Evolutionary conservation across 257 asterid species (phyloP), one percentile per base, ranked within the genome.

Genomic region (Solanum chmielewskii): DNA sequence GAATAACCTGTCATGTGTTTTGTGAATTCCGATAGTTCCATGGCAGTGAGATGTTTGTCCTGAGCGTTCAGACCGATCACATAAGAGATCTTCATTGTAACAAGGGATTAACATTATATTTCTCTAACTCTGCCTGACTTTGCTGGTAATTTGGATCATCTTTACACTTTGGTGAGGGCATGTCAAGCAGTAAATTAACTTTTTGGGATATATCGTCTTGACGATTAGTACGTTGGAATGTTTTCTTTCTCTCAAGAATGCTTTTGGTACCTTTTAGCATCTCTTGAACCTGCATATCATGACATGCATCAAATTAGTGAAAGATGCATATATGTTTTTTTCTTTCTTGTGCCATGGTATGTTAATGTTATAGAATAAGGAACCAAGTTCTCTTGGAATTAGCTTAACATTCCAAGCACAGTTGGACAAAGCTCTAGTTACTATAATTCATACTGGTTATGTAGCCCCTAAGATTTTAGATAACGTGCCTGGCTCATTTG

Each of bases 251-350:
- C 77, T 91, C 93, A 47, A 87, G 37, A 75, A 90, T 88, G 90
- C 91, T 93, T 83, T 92, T 95, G 4, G 93, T 95, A 0, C 98
- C 98, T 89, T 91, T 93, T 68, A 97, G 73, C 99, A 97, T 95
- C 91, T 92, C 90, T 83, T 91, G 89, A 62, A 92, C 98, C 99
- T 97, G 91, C 87, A 80, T 74, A 74, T 80, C 37, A 74, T 29
- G 29, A 14, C 85, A 47, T 18, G 85, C 68, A 80, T 80, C 68
- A 80, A 47, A 80, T 80, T 80, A 80, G 39, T 29, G 27, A 49
- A 45, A 80, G 16, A 15, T 15, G 18, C 6, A 45, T 23, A 62
- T 23, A 59, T 18, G 0, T 60, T 0, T 77, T 78, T 37, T 78
- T 64, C 66, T 45, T 78, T 49, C 64, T 78, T 78, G 62, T 78